phyloP scores from a whole-genome alignment of 805 yeast species.

The Sugiyamaella boreocaroliniensis region DNA sequence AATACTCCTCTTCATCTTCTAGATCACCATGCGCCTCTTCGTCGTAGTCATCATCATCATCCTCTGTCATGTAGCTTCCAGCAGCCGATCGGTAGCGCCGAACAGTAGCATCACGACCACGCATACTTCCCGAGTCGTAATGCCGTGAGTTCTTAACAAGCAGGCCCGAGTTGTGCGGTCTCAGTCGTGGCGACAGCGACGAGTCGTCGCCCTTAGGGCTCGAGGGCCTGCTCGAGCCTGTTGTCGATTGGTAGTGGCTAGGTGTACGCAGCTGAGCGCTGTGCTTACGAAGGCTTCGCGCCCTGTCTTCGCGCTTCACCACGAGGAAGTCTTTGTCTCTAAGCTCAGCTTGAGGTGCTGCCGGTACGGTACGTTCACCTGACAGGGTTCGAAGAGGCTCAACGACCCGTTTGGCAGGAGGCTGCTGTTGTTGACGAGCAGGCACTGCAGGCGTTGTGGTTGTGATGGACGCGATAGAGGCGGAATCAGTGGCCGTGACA shows the following conservation, averaged over 20 bases:
- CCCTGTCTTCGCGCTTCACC: not conserved
- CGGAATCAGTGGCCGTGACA: not conserved
- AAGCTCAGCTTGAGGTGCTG: not conserved
- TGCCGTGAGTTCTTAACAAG: not conserved
- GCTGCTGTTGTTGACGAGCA: not conserved
- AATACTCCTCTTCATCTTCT: conserved; percentile 23
- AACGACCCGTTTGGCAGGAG: too few species aligned
- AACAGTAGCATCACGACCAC: conserved; percentile 7
- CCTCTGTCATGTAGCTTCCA: conserved; percentile 32
- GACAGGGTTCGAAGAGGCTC: too few species aligned
- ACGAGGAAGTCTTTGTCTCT: not conserved
- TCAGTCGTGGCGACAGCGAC: not conserved
- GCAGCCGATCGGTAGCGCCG: conserved; percentile 12
- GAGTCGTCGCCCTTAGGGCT: not conserved
- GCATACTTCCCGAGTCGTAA: not conserved
- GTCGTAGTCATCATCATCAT: conserved; percentile 35
- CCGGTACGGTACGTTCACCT: too few species aligned
- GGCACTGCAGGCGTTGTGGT: not conserved
- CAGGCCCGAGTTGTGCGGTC: not conserved
- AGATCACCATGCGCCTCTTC: conserved; percentile 43
- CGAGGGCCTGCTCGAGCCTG: not conserved
- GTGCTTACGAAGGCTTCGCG: not conserved
- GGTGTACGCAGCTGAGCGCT: not conserved
- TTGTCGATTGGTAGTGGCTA: not conserved
- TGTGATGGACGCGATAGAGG: not conserved